Percentiles rank a stretch among this genome's conserved stretches.
Conservation (phyloP, 352 stramenopile species). For the Phytopythium sindhum region DNA sequence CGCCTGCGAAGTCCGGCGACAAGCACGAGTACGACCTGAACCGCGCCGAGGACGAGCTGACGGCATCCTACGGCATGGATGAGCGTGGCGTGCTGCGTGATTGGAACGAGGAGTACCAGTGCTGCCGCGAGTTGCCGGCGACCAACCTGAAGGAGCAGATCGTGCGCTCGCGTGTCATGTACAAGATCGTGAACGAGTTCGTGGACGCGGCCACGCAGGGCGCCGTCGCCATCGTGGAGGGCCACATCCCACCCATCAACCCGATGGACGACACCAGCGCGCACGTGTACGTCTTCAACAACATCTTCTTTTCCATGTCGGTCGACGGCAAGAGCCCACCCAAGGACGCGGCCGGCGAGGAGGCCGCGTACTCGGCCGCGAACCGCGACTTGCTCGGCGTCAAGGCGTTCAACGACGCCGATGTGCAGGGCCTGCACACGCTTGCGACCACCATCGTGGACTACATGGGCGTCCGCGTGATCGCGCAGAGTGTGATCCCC, state of each 20-base stretch:
- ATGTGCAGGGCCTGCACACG: conserved; percentile 90
- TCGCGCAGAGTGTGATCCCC: conserved; percentile 95
- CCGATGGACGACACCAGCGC: conserved; percentile 91
- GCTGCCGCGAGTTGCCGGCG: conserved; percentile 78
- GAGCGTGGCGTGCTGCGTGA: conserved; percentile 90
- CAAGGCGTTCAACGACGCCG: conserved; percentile 89
- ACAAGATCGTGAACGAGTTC: conserved; percentile 96
- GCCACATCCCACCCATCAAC: conserved; percentile 95
- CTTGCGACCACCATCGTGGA: conserved; percentile 94
- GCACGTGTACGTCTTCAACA: conserved; percentile 97
- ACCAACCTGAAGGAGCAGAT: conserved; percentile 86
- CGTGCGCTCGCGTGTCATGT: conserved; percentile 90
- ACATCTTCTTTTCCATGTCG: conserved; percentile 96
- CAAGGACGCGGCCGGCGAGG: conserved; percentile 71
- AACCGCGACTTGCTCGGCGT: conserved; percentile 90
- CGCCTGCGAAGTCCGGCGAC: conserved; percentile 25
- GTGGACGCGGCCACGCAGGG: conserved; percentile 88
- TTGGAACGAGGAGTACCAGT: conserved; percentile 98
- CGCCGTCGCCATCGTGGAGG: conserved; percentile 92
- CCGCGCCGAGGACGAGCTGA: conserved; percentile 90
- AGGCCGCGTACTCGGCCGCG: conserved; percentile 79
- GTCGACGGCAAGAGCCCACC: conserved; percentile 68
- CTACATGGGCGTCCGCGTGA: conserved; percentile 92
- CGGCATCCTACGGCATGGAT: conserved; percentile 89
- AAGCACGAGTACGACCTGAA: conserved; percentile 77